Evolutionary conservation across 805 yeast species (phyloP).

Genomic region (Barnettozyma vustinii): DNA sequence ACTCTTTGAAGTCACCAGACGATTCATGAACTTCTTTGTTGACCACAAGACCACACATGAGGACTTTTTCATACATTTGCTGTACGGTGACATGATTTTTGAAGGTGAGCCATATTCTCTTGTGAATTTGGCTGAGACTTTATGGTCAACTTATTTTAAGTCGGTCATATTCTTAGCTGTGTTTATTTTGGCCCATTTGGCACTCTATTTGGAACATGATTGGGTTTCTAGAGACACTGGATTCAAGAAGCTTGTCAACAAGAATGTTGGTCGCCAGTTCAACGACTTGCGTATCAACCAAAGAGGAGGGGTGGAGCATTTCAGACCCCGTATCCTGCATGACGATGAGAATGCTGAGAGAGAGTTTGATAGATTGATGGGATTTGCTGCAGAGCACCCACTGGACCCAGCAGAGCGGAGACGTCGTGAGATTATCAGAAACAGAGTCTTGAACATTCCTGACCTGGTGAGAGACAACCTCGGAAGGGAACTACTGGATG

Average conservation of each 20-base stretch:
- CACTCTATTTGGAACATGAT: constrained; percentile 56
- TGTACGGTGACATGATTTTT: constrained; percentile 16
- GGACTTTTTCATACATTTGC: constrained; percentile 22
- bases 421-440: background rate
- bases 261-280: constrained; percentile 45
- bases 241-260: constrained; percentile 49
- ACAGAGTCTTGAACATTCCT: background rate
- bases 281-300: background rate
- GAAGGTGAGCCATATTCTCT: constrained; percentile 14
- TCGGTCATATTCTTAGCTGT: constrained; percentile 33
- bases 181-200: constrained; percentile 37
- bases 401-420: background rate
- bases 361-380: background rate
- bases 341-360: background rate
- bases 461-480: background rate
- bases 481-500: constrained; percentile 14
- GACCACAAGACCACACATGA: constrained; percentile 47
- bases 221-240: constrained; percentile 71
- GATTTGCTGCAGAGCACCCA: background rate
- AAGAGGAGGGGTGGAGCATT: background rate
- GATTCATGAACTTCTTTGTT: constrained; percentile 49
- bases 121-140: constrained; percentile 5
- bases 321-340: background rate
- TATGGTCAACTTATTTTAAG: constrained; percentile 17
- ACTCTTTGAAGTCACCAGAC: constrained; percentile 48